Base-by-base conservation (phyloP, 352 stramenopile species). In the Vaucheria bursata region DNA sequence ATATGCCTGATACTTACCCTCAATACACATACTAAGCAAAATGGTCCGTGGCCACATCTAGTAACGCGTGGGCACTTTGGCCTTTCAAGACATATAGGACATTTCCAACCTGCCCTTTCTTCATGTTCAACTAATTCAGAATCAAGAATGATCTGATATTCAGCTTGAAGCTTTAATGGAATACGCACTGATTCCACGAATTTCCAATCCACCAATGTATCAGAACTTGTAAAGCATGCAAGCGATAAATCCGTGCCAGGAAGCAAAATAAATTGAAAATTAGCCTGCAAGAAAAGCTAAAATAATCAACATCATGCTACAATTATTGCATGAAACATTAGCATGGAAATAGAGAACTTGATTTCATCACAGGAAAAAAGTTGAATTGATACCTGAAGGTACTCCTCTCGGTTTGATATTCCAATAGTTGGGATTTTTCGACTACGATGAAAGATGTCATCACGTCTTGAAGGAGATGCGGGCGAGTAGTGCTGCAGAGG, bases 1-100 rank as follows among this genome's bases (percentile, higher is more conserved):
- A 25, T 59, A 25, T 25, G 25, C 45, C 25, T 12, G 12, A 2
- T 34, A 68, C 53, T 7, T 34, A 68, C 53, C 71, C 77, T 79
- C 50, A 83, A 68, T 45, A 83, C 80, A 69, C 78, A 83, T 8
- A 83, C 78, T 18, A 75, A 25, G 72, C 78, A 83, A 69, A 83
- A 83, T 6, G 73, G 72, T 0, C 77, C 77, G 45, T 83, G 78
- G 5, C 78, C 78, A 53, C 78, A 83, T 40, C 78, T 73, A n/a
- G 78, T 83, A 38, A 83, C 25, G 36, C 59, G 45, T 0, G 77
- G 77, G 32, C 45, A 66, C 6, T 35, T 45, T 35, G 78, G 78
- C 12, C 7, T 0, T 29, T 78, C 72, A 73, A 83, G 69, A 38
- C 78, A 83, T 34, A 83, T 80, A 12, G 78, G 34, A 45, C 78